phyloP scores from a whole-genome alignment of 2,329 filamentous ascomycete species.

The Talaromyces albobiverticillius region DNA sequence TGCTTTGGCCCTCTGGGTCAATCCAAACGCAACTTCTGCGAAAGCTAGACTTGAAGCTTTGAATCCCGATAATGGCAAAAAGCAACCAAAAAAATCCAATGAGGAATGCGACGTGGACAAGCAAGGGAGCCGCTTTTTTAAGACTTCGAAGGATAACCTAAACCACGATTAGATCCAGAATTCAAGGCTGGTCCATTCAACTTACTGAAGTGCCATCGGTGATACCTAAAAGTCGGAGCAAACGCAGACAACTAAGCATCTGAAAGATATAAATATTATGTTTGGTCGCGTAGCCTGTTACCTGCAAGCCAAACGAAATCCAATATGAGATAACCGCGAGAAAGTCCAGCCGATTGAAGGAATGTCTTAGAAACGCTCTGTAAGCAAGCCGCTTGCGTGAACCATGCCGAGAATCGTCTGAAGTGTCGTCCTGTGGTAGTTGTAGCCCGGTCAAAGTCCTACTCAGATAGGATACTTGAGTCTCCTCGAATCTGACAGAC shows the following conservation, averaged over 20 bases:
- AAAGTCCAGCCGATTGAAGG: slow-evolving; percentile 94
- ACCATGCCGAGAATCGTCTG: slow-evolving; percentile 68
- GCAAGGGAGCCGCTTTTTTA: slow-evolving; percentile 88
- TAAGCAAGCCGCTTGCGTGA: slow-evolving; percentile 83
- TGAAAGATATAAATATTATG: slow-evolving; percentile 85
- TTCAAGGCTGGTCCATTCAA: slow-evolving; percentile 14
- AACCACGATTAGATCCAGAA: slow-evolving; percentile 18
- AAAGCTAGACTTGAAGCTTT: slow-evolving; percentile 87
- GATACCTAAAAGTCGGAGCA: slow-evolving; percentile 82
- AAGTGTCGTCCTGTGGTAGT: slow-evolving; percentile 57
- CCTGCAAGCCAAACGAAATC: slow-evolving; percentile 75
- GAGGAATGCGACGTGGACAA: slow-evolving; percentile 89
- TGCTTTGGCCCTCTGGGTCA: slow-evolving; percentile 51
- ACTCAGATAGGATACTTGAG: slow-evolving; percentile 61
- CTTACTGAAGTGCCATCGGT: slow-evolving; percentile 89
- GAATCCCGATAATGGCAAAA: slow-evolving; percentile 94
- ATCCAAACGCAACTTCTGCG: slow-evolving; percentile 76
- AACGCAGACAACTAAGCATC: slow-evolving; percentile 94
- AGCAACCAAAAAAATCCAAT: slow-evolving; percentile 97
- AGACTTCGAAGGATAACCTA: slow-evolving; percentile 90
- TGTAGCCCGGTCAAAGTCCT: slow-evolving; percentile 70
- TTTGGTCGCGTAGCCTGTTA: slow-evolving; percentile 65
- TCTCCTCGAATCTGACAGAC: slow-evolving; percentile 38
- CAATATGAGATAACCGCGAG: slow-evolving; percentile 93
- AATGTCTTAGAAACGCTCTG: slow-evolving; percentile 87